Evolutionary conservation across 75 land plant genomes (phyloP).

Genomic region (Ceratopteris richardii): DNA sequence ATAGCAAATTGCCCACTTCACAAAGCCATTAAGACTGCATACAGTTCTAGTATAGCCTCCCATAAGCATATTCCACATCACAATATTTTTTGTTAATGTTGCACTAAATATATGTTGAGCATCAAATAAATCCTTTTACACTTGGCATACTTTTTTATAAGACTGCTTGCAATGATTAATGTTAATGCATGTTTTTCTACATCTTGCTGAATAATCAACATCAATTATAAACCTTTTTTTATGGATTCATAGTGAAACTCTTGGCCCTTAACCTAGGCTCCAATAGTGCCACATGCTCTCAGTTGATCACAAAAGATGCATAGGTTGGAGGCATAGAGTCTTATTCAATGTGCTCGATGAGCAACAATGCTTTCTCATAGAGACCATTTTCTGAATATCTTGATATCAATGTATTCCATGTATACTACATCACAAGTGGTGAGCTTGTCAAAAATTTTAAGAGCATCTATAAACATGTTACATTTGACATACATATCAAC

Average conservation of each 20-base stretch:
- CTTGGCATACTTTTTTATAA: conserved; percentile 17
- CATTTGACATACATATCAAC: conserved; percentile 87
- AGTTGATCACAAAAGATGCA: conserved; percentile 6
- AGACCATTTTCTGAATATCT: conserved; percentile 23
- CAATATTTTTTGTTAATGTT: neutral
- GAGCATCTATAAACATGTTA: conserved; percentile 31
- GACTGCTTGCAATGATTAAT: conserved; percentile 6
- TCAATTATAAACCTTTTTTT: neutral
- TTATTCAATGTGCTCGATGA: conserved; percentile 34
- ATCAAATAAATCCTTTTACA: neutral
- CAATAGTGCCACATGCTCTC: conserved; percentile 12
- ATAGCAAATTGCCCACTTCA: conserved; percentile 31
- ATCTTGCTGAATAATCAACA: neutral
- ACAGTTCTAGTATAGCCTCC: conserved; percentile 27
- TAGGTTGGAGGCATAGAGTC: conserved; percentile 4
- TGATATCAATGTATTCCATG: conserved; percentile 56
- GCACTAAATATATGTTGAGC: conserved; percentile 6
- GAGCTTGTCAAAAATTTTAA: conserved; percentile 43
- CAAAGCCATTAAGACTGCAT: conserved; percentile 45
- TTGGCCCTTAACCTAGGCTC: conserved; percentile 21
- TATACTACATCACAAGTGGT: conserved; percentile 47
- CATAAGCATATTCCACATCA: conserved; percentile 9
- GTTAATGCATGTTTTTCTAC: neutral
- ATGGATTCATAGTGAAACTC: conserved; percentile 9
- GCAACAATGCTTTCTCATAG: conserved; percentile 16